Percentiles rank a stretch among this genome's conserved stretches.
These are phyloP conservation scores for Neoboletus magnificus DNA, from an alignment of 768 basidiomycete genomes.

Conservation along the genomic window DNA sequence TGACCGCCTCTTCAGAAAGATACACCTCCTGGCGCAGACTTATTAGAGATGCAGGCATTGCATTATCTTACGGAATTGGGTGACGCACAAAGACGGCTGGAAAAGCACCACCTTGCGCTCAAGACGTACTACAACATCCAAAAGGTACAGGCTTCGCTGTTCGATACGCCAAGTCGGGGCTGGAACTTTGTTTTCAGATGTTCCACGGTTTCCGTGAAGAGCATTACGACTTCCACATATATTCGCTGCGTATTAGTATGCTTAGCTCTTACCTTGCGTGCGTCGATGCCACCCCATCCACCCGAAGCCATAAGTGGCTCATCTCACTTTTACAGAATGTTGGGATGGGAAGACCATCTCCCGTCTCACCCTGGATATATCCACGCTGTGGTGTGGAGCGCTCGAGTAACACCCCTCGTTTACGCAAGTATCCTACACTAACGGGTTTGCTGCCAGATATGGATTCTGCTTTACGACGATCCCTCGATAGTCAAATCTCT, in stretches of 20 bases:
- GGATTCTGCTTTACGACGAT: constrained; percentile 65
- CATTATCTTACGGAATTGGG: constrained; percentile 85
- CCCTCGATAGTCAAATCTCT: constrained; percentile 51
- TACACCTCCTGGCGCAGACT: constrained; percentile 70
- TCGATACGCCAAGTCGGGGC: background rate
- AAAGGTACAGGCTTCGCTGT: constrained; percentile 46
- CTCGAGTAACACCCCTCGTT: constrained; percentile 46
- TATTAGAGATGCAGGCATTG: constrained; percentile 95
- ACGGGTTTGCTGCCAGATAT: constrained; percentile 52
- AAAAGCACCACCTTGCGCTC: constrained; percentile 72
- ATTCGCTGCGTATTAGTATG: constrained; percentile 86
- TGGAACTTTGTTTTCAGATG: constrained; percentile 40
- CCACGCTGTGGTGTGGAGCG: constrained; percentile 65
- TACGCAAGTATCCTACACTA: constrained; percentile 8
- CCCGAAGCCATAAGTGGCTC: background rate
- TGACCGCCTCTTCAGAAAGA: constrained; percentile 69
- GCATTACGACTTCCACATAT: constrained; percentile 97
- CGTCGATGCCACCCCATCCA: constrained; percentile 22
- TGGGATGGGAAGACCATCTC: constrained; percentile 79
- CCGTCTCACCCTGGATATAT: constrained; percentile 77
- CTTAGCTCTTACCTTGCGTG: constrained; percentile 84
- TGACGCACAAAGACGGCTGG: constrained; percentile 59
- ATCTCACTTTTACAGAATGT: constrained; percentile 46
- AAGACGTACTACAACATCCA: constrained; percentile 79
- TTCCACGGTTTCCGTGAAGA: constrained; percentile 91